These are phyloP conservation scores for Fomitopsis serialis DNA, from an alignment of 768 basidiomycete genomes.

Conservation along the genomic window DNA sequence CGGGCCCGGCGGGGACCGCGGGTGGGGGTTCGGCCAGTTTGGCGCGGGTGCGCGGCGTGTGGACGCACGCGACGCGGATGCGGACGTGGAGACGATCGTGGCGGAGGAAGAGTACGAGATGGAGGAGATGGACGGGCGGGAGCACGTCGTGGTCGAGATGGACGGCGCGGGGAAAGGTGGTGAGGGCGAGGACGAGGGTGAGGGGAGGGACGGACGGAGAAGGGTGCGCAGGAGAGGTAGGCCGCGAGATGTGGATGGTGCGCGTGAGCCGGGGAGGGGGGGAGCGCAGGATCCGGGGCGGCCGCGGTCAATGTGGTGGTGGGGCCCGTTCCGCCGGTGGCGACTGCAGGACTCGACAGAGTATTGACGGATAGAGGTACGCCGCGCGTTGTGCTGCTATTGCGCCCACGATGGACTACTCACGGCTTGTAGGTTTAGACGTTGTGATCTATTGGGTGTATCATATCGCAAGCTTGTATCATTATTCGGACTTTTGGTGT, in stretches of 20 bases:
- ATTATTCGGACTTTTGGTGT: not conserved
- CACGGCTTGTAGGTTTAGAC: no score
- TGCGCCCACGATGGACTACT: no score
- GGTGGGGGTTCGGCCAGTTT: slow-evolving; percentile 14
- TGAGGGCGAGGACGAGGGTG: not conserved
- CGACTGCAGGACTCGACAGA: slow-evolving; percentile 71
- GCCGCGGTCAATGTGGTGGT: slow-evolving; percentile 64
- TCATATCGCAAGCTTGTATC: not conserved
- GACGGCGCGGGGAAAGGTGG: not conserved
- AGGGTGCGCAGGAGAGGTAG: not conserved
- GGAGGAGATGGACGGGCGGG: not conserved
- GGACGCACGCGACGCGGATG: slow-evolving; percentile 11
- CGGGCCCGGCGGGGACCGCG: slow-evolving; percentile 26
- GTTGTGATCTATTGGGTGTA: not conserved
- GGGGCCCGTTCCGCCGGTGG: slow-evolving; percentile 74
- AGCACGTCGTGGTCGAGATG: not conserved
- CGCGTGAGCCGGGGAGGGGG: no score
- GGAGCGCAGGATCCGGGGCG: slow-evolving; percentile 5
- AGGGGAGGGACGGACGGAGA: no score
- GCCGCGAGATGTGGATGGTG: not conserved
- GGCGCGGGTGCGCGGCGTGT: slow-evolving; percentile 24
- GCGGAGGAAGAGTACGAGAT: not conserved
- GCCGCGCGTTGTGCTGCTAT: no score
- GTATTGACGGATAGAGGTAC: slow-evolving; percentile 32
- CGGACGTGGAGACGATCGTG: not conserved